Evolutionary conservation across 805 yeast species (phyloP).

Genomic region (Candida sakaeoensis): DNA sequence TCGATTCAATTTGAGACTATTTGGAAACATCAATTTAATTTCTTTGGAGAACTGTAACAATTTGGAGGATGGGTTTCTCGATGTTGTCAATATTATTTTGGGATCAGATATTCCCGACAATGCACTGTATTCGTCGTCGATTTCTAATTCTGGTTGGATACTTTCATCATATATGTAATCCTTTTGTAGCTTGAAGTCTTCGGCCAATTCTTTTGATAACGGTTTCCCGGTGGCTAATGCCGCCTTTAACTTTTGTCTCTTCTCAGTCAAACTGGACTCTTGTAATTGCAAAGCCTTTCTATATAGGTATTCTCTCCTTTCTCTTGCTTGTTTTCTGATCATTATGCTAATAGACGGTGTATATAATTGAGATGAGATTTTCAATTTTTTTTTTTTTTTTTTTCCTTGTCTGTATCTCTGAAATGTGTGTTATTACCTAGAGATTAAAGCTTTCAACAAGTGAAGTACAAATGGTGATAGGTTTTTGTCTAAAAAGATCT

Average conservation of each 20-base stretch:
- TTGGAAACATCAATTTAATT: slow-evolving; percentile 83
- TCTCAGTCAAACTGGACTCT: slow-evolving; percentile 80
- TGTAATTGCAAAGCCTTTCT: slow-evolving; percentile 86
- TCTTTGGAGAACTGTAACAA: slow-evolving; percentile 91
- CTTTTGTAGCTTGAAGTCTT: slow-evolving; percentile 74
- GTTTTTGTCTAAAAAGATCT: too few relatives aligned
- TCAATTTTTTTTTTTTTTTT: background rate
- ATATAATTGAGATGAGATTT: slow-evolving; percentile 2
- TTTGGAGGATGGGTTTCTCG: slow-evolving; percentile 84
- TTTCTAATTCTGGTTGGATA: slow-evolving; percentile 40
- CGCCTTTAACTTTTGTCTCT: slow-evolving; percentile 79
- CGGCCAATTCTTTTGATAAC: slow-evolving; percentile 84
- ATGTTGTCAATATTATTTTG: slow-evolving; percentile 85
- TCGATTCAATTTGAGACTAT: slow-evolving; percentile 82
- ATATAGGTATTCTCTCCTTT: slow-evolving; percentile 89
- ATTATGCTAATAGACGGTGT: slow-evolving; percentile 14
- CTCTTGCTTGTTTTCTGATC: slow-evolving; percentile 94
- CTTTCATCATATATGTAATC: slow-evolving; percentile 88
- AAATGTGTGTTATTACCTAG: too few relatives aligned
- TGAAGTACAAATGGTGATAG: too few relatives aligned
- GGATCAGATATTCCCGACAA: slow-evolving; percentile 89
- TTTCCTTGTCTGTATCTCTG: too few relatives aligned
- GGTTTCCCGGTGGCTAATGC: slow-evolving; percentile 92
- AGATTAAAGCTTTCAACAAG: too few relatives aligned
- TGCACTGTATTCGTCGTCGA: slow-evolving; percentile 91